phyloP scores from a whole-genome alignment of 2,329 filamentous ascomycete species.

The Orbilia javanica region DNA sequence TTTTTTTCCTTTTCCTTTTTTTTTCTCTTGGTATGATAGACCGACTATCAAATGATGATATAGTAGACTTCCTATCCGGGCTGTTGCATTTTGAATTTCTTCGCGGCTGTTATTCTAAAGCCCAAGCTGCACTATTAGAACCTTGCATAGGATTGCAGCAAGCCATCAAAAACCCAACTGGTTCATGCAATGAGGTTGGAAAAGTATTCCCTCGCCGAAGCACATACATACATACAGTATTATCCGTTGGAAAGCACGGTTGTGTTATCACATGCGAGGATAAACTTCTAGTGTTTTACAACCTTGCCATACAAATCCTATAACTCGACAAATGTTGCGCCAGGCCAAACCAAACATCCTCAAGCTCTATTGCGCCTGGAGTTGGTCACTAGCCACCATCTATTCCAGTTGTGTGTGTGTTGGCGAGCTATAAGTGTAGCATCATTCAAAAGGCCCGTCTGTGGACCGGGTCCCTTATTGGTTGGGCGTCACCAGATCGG shows the following conservation, averaged over 20 bases:
- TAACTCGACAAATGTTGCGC: constrained; percentile 36
- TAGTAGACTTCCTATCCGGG: not conserved
- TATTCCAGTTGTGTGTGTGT: not conserved
- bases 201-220: constrained; percentile 19
- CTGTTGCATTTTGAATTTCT: constrained; percentile 21
- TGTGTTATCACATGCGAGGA: constrained; percentile 50
- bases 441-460: not conserved
- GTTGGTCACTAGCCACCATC: constrained; percentile 8
- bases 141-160: constrained; percentile 43
- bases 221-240: not conserved
- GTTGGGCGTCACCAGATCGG: constrained; percentile 15
- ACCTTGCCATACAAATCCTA: not conserved
- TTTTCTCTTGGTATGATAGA: not conserved
- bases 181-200: constrained; percentile 26
- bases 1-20: not conserved
- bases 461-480: not conserved
- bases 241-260: constrained; percentile 19
- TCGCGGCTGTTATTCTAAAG: constrained; percentile 40
- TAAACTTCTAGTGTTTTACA: constrained; percentile 41
- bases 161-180: constrained; percentile 22
- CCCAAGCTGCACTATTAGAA: constrained; percentile 30
- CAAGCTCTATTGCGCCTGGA: not conserved
- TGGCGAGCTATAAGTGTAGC: not conserved
- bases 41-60: constrained; percentile 52
- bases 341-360: constrained; percentile 35